Percentiles rank a stretch among this genome's conserved stretches.
These are phyloP conservation scores for Microdochium trichocladiopsis DNA, from an alignment of 2,329 filamentous ascomycete species.

Conservation along the genomic window DNA sequence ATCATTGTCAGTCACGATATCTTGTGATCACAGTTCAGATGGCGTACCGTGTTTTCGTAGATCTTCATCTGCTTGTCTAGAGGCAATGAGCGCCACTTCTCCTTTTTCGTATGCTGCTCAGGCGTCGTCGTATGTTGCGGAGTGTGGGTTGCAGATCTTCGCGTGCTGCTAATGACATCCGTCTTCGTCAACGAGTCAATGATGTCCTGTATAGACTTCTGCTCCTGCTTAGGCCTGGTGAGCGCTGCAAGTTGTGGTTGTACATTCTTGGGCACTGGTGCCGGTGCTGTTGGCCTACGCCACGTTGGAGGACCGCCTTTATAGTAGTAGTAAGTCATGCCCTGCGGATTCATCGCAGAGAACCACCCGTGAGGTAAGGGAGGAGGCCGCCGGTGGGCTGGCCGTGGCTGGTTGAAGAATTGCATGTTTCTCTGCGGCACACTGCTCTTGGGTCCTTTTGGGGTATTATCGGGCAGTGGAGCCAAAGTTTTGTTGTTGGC, in stretches of 20 bases:
- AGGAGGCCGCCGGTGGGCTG: slow-evolving; percentile 36
- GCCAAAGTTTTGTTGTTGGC: slow-evolving; percentile 30
- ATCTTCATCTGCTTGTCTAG: slow-evolving; percentile 90
- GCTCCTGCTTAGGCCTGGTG: slow-evolving; percentile 54
- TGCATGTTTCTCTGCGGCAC: slow-evolving; percentile 43
- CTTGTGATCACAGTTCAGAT: too few relatives aligned
- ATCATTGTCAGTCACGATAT: slow-evolving; percentile 6
- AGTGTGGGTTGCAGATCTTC: slow-evolving; percentile 49
- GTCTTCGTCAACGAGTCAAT: slow-evolving; percentile 77
- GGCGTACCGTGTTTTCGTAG: slow-evolving; percentile 83
- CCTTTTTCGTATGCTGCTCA: slow-evolving; percentile 51
- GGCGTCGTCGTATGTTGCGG: slow-evolving; percentile 53
- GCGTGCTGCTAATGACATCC: slow-evolving; percentile 42
- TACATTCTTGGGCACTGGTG: slow-evolving; percentile 41
- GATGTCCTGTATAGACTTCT: slow-evolving; percentile 74
- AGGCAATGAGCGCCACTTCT: slow-evolving; percentile 64
- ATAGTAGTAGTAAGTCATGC: slow-evolving; percentile 81
- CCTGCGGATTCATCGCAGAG: slow-evolving; percentile 61
- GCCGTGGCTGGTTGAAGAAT: slow-evolving; percentile 44
- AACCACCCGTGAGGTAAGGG: slow-evolving; percentile 80
- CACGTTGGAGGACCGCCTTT: slow-evolving; percentile 73
- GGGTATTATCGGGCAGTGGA: slow-evolving; percentile 40
- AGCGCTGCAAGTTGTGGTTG: slow-evolving; percentile 55
- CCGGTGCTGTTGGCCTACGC: slow-evolving; percentile 66
- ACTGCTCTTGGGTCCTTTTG: slow-evolving; percentile 54